These are phyloP conservation scores for Primulina tabacum DNA, from an alignment of 257 asterid species.

Conservation along the genomic window DNA sequence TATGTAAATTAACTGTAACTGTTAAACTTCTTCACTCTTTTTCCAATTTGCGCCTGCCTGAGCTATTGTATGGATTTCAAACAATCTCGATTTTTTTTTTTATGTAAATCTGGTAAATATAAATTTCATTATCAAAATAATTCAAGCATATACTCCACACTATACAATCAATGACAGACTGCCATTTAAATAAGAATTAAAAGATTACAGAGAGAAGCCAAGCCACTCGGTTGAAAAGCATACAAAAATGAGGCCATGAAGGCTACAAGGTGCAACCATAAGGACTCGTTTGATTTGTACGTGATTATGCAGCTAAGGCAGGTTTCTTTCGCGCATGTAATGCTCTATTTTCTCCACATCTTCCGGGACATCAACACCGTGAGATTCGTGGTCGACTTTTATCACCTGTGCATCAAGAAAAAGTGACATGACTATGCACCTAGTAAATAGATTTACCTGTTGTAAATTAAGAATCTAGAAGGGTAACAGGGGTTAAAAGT, in stretches of 20 bases:
- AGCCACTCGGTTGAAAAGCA: not conserved
- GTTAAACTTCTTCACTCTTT: too few relatives aligned
- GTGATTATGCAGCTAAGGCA: conserved; percentile 35
- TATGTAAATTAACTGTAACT: too few relatives aligned
- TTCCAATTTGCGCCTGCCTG: too few relatives aligned
- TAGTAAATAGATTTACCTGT: too few relatives aligned
- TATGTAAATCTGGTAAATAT: too few relatives aligned
- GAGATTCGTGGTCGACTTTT: conserved; percentile 70
- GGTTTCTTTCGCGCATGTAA: conserved; percentile 53
- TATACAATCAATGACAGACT: too few relatives aligned
- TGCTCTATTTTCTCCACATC: conserved; percentile 61
- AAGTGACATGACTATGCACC: not conserved
- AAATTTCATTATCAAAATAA: too few relatives aligned
- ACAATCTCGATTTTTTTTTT: too few relatives aligned
- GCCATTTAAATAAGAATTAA: too few relatives aligned
- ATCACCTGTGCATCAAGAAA: conserved; percentile 45
- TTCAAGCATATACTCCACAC: too few relatives aligned
- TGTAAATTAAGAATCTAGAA: not conserved
- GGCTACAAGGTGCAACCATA: not conserved
- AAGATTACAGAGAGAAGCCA: too few relatives aligned
- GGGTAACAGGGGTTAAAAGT: conserved; percentile 6
- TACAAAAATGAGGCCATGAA: not conserved
- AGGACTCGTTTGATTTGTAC: not conserved
- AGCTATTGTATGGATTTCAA: too few relatives aligned
- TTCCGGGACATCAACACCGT: conserved; percentile 72